Evolutionary conservation across 1,284 basidiomycete species (phyloP).

Genomic region (Pascua sp.): DNA sequence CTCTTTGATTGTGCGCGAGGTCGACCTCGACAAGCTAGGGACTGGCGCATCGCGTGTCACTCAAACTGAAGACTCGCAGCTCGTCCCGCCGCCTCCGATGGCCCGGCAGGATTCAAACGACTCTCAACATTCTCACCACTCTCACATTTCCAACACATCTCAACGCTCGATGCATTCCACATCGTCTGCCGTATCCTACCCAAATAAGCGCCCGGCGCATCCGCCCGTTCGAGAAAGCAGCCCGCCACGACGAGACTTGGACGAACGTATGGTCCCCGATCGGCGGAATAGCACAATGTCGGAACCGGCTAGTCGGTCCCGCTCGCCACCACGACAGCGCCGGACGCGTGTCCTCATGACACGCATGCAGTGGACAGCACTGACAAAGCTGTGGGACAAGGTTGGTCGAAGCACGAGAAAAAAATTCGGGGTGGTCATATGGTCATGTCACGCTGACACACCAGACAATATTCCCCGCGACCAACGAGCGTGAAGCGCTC

Average conservation of each 20-base stretch:
- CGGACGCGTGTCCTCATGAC: conserved; percentile 33
- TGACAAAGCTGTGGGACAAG: conserved; percentile 20
- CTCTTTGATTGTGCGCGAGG: too few relatives aligned
- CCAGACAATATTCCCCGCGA: conserved; percentile 43
- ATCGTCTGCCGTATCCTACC: too few relatives aligned
- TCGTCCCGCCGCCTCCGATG: too few relatives aligned
- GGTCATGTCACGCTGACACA: not conserved
- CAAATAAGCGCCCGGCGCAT: too few relatives aligned
- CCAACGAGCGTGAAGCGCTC: conserved; percentile 33
- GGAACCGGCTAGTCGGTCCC: not conserved
- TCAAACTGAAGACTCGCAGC: too few relatives aligned
- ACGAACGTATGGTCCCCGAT: not conserved
- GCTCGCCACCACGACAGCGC: conserved; percentile 11
- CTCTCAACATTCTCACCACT: too few relatives aligned
- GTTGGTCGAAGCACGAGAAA: conserved; percentile 10
- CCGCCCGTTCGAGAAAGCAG: not conserved
- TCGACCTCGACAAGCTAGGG: too few relatives aligned
- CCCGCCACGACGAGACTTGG: not conserved
- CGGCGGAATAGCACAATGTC: not conserved
- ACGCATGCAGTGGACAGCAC: conserved; percentile 16
- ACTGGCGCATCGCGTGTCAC: too few relatives aligned
- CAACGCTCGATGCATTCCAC: too few relatives aligned
- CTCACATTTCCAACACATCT: too few relatives aligned
- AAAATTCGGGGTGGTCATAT: not conserved
- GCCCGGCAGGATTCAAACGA: too few relatives aligned